Conservation (phyloP, 2,329 filamentous ascomycete genomes). For the Neofusicoccum sp. region DNA sequence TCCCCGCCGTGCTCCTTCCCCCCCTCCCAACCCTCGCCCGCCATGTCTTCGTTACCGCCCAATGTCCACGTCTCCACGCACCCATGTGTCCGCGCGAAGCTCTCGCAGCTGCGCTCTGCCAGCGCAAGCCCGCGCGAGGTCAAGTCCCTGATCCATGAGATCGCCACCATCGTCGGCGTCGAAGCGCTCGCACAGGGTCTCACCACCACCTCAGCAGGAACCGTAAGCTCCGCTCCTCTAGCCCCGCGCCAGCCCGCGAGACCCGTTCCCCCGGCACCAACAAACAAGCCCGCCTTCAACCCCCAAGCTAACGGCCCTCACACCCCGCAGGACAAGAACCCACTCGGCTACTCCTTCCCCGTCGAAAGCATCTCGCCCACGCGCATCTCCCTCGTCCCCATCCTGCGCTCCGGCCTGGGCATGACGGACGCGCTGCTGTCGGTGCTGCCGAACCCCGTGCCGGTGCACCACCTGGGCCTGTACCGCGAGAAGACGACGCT, state of each 20-base stretch:
- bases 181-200: constrained; percentile 73
- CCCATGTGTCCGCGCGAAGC: constrained; percentile 82
- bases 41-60: constrained; percentile 43
- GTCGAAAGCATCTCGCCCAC: constrained; percentile 62
- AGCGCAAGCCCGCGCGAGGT: constrained; percentile 70
- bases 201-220: constrained; percentile 56
- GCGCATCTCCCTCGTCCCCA: constrained; percentile 79
- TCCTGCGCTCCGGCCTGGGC: constrained; percentile 84
- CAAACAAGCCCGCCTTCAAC: background rate
- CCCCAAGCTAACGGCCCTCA: background rate
- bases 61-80: constrained; percentile 77
- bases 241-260: background rate
- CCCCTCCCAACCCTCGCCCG: background rate
- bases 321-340: constrained; percentile 66
- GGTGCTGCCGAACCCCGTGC: constrained; percentile 74
- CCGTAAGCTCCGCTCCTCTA: constrained; percentile 51
- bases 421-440: constrained; percentile 88
- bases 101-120: constrained; percentile 80
- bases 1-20: background rate
- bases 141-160: constrained; percentile 80
- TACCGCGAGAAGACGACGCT: constrained; percentile 88
- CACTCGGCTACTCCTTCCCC: constrained; percentile 73
- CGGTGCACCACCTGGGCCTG: constrained; percentile 90
- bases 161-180: constrained; percentile 75
- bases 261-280: background rate